Evolutionary conservation across 495 filamentous ascomycete genomes (phyloP), one percentile per base, ranked within the genome.

Genomic region (Aspergillus bertholletiae): DNA sequence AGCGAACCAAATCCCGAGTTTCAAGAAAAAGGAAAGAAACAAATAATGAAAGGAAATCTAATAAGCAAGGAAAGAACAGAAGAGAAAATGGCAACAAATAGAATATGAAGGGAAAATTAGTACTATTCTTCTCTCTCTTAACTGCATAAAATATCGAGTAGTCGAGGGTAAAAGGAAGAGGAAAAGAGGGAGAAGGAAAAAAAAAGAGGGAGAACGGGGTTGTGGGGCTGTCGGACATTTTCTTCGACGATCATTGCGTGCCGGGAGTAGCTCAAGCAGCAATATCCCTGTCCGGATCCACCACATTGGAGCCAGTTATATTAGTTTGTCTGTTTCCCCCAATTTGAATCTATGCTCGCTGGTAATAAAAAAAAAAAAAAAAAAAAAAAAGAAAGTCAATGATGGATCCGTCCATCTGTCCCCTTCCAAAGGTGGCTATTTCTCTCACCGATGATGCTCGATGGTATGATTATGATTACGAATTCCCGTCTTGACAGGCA

Each of bases 241-340:
- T 45, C 47, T 53, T 47, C 34, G 56, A 52, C 61, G 61, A 63
- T 63, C 56, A 63, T 54, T 46, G 51, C 43, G 57, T 50, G 51
- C 61, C 60, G 54, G 56, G 53, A 56, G 55, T 58, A 62, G 60
- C 56, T 35, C 28, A 34, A 57, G 52, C 45, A 49, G 34, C 53
- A 40, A 49, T 35, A 57, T 60, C 57, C 54, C 51, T 55, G 43
- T 11, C 43, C 20, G 23, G 40, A 12, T 47, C 60, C 60, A 54
- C 60, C 37, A 34, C 3, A 20, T 18, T 35, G 28, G 23, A 39
- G 37, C 60, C 60, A 63, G 59, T 63, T 30, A 49, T 32, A n/a
- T 41, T 28, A 4, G 13, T 30, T 43, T 27, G 20, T 32, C 41
- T 43, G 49, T 43, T 23, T 15, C 18, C 2, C 34, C 54, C 23